These are phyloP conservation scores for Lactifluus subvellereus DNA, from an alignment of 768 basidiomycete species.

Conservation along the genomic window DNA sequence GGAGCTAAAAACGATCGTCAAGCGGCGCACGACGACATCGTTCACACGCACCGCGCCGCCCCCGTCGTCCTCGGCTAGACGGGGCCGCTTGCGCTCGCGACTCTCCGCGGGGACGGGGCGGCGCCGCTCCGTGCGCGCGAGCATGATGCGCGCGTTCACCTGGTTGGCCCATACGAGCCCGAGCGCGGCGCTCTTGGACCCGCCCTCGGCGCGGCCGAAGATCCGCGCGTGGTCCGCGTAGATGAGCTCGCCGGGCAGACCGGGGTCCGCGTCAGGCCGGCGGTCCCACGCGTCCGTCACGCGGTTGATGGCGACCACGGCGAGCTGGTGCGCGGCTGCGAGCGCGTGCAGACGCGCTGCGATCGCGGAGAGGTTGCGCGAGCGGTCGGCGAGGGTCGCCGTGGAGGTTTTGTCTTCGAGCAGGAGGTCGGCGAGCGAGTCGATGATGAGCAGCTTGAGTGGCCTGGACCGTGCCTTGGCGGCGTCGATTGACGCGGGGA, in stretches of 20 bases:
- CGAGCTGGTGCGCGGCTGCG: slow-evolving; percentile 56
- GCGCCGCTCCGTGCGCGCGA: slow-evolving; percentile 69
- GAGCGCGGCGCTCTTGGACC: slow-evolving; percentile 74
- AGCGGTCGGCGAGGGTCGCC: slow-evolving; percentile 62
- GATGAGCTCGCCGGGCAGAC: slow-evolving; percentile 37
- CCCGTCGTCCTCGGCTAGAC: slow-evolving; percentile 12
- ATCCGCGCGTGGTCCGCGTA: slow-evolving; percentile 72
- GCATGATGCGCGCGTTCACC: slow-evolving; percentile 78
- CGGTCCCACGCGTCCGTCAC: slow-evolving; percentile 70
- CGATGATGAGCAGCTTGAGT: slow-evolving; percentile 76
- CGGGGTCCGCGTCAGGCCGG: slow-evolving; percentile 25
- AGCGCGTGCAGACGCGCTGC: slow-evolving; percentile 66
- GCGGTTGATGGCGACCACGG: slow-evolving; percentile 84
- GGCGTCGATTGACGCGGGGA: slow-evolving; percentile 48
- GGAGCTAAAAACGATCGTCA: slow-evolving; percentile 76
- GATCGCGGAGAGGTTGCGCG: slow-evolving; percentile 61
- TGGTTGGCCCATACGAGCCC: slow-evolving; percentile 95
- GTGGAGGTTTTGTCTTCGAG: slow-evolving; percentile 55
- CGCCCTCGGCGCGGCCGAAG: slow-evolving; percentile 62
- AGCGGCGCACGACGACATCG: slow-evolving; percentile 54
- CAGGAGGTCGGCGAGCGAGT: slow-evolving; percentile 84
- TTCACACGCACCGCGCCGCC: slow-evolving; percentile 31
- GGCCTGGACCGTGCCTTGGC: slow-evolving; percentile 41
- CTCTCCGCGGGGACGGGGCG: slow-evolving; percentile 44
- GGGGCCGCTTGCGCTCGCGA: slow-evolving; percentile 30